Evolutionary conservation across 805 yeast species (phyloP).

Genomic region (Wickerhamomyces ciferrii): DNA sequence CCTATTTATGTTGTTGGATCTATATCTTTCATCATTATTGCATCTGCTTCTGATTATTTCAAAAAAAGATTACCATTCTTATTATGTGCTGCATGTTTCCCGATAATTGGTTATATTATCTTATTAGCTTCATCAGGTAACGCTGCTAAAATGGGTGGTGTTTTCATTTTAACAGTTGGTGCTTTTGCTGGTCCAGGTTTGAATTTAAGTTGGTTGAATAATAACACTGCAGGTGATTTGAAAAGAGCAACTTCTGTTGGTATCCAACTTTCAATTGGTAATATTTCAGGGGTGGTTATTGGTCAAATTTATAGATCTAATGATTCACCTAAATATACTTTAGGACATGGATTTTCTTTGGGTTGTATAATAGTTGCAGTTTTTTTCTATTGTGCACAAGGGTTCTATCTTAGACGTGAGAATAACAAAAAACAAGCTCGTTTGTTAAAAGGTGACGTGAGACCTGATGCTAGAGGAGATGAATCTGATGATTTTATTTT

Average conservation of each 20-base stretch:
- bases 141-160: constrained; percentile 19
- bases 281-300: constrained; percentile 38
- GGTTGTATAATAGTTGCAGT: constrained; percentile 26
- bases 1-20: constrained; percentile 34
- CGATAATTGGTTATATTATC: constrained; percentile 28
- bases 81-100: constrained; percentile 20
- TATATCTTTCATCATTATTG: constrained; percentile 18
- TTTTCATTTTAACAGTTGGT: constrained; percentile 29
- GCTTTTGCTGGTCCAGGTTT: constrained; percentile 33
- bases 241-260: constrained; percentile 38
- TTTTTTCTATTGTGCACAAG: background rate
- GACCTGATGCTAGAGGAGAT: too few relatives aligned
- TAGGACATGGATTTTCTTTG: constrained; percentile 35
- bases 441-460: too few relatives aligned
- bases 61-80: constrained; percentile 29
- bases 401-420: too few relatives aligned
- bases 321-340: constrained; percentile 26
- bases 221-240: constrained; percentile 36
- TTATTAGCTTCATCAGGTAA: constrained; percentile 17
- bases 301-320: constrained; percentile 34
- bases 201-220: constrained; percentile 37
- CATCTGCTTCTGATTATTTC: constrained; percentile 24
- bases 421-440: too few relatives aligned
- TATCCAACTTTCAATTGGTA: constrained; percentile 37
- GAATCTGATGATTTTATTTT: too few relatives aligned